phyloP scores from a whole-genome alignment of 805 yeast genomes.

The Wilhelminamyces savonicus region DNA sequence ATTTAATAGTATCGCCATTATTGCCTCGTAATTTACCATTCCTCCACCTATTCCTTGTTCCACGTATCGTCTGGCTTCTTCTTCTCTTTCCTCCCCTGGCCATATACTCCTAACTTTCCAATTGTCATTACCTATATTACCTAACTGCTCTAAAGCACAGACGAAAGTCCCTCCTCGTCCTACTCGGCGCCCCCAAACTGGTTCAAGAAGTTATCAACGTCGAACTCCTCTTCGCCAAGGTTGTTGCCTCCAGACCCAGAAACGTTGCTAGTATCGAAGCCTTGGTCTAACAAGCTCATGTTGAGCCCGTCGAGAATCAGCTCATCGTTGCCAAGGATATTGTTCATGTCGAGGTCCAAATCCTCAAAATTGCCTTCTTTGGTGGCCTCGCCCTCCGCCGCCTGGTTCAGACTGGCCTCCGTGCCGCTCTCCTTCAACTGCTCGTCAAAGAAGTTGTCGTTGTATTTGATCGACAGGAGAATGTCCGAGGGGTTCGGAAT shows the following conservation, averaged over 20 bases:
- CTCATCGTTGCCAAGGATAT: conserved; percentile 31
- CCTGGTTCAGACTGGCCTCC: conserved; percentile 1
- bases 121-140: too few species aligned
- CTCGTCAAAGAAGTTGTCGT: conserved; percentile 9
- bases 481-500: conserved; percentile 29
- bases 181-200: conserved; percentile 34
- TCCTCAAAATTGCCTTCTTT: conserved; percentile 4
- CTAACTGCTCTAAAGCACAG: too few species aligned
- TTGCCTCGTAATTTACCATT: too few species aligned
- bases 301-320: conserved; percentile 38
- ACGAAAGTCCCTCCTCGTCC: background rate
- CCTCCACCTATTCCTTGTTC: too few species aligned
- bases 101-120: too few species aligned
- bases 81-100: too few species aligned
- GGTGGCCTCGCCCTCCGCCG: conserved; percentile 1
- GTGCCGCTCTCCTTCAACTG: conserved; percentile 1
- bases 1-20: too few species aligned
- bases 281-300: conserved; percentile 33
- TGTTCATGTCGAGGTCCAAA: conserved; percentile 28
- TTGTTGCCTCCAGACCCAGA: conserved; percentile 13
- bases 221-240: conserved; percentile 35
- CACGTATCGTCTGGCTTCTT: too few species aligned
- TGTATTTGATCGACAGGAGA: conserved; percentile 21
- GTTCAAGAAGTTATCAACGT: conserved; percentile 38
- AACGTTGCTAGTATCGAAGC: conserved; percentile 15